These are phyloP conservation scores for Plectranthus barbatus DNA, from an alignment of 257 asterid genomes.

Conservation along the genomic window DNA sequence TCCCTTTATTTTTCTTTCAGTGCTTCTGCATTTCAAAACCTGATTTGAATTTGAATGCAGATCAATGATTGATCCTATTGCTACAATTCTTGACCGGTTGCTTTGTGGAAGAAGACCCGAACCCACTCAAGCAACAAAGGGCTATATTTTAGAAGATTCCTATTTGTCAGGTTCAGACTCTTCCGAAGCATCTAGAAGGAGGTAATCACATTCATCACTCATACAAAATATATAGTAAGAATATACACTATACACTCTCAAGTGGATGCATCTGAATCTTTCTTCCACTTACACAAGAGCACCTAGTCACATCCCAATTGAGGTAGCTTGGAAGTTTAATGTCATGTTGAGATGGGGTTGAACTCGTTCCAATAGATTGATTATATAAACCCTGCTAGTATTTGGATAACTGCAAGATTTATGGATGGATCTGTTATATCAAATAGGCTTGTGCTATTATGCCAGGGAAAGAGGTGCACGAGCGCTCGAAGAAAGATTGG, in stretches of 20 bases:
- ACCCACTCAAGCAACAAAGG: conserved; percentile 33
- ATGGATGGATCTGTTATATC: not conserved
- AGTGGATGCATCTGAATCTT: too few species aligned
- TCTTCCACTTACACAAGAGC: too few species aligned
- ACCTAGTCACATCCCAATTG: too few species aligned
- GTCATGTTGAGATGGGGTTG: too few species aligned
- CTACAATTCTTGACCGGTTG: conserved; percentile 52
- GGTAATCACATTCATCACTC: conserved; percentile 35
- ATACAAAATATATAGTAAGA: not conserved
- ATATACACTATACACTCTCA: too few species aligned
- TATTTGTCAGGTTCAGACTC: conserved; percentile 72
- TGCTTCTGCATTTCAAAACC: conserved; percentile 9
- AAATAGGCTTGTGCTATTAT: not conserved
- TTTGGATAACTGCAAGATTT: not conserved
- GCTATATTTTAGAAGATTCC: conserved; percentile 34
- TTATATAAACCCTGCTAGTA: not conserved
- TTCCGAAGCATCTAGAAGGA: conserved; percentile 79
- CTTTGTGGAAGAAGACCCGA: conserved; percentile 76
- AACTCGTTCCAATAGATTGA: too few species aligned
- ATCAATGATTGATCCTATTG: conserved; percentile 64
- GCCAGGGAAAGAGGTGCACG: conserved; percentile 84
- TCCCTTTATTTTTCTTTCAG: not conserved
- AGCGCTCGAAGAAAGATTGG: conserved; percentile 84
- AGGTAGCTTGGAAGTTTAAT: too few species aligned
- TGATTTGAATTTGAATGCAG: conserved; percentile 31